These are phyloP conservation scores for Paramecium caudatum DNA, from an alignment of 73 alveolate species.

Conservation along the genomic window DNA sequence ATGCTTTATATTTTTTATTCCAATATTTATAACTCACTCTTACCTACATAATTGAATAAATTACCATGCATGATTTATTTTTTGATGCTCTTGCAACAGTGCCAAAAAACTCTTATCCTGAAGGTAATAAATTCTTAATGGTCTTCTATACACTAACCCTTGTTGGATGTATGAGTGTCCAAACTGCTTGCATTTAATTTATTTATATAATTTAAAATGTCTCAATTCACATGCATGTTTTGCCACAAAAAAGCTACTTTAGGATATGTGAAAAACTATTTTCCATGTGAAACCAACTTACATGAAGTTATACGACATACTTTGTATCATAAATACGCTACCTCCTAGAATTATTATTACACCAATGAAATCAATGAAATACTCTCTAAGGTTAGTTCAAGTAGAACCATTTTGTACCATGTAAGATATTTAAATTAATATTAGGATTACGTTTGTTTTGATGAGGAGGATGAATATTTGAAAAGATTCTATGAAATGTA, in stretches of 20 bases:
- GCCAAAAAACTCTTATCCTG: slow-evolving; percentile 65
- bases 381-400: slow-evolving; percentile 28
- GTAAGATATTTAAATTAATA: background rate
- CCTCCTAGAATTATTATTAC: slow-evolving; percentile 74
- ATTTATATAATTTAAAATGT: slow-evolving; percentile 19
- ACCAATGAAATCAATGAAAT: slow-evolving; percentile 75
- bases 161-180: slow-evolving; percentile 60
- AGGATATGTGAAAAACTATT: slow-evolving; percentile 59
- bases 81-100: slow-evolving; percentile 2
- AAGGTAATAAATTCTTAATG: slow-evolving; percentile 36
- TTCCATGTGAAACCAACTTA: background rate
- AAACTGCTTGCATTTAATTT: slow-evolving; percentile 60
- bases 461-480: slow-evolving; percentile 75
- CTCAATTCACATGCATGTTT: slow-evolving; percentile 24
- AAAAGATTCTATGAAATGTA: slow-evolving; percentile 66
- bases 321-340: slow-evolving; percentile 73
- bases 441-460: slow-evolving; percentile 29
- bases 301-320: slow-evolving; percentile 43
- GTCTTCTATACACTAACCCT: background rate
- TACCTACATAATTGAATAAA: background rate
- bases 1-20: slow-evolving; percentile 31
- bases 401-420: slow-evolving; percentile 38
- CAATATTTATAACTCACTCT: slow-evolving; percentile 53
- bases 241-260: slow-evolving; percentile 16
- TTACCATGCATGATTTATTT: slow-evolving; percentile 36